Evolutionary conservation across 2,329 filamentous ascomycete species (phyloP).

Genomic region (Tricladium varicosporioides): DNA sequence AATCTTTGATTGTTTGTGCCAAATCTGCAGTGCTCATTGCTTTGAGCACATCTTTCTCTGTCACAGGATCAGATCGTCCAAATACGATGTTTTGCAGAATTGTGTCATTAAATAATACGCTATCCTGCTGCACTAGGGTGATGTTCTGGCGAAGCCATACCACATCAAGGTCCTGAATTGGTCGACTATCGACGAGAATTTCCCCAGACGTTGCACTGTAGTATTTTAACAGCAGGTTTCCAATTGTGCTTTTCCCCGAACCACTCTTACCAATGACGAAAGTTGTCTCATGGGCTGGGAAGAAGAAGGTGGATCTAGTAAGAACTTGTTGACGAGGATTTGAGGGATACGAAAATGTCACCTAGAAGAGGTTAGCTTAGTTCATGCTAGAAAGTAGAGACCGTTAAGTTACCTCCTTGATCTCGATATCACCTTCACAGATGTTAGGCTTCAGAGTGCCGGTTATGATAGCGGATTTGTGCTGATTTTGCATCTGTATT

Average conservation of each 20-base stretch:
- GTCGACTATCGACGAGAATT: conserved; percentile 65
- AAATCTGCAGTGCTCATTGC: conserved; percentile 69
- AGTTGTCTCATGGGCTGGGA: conserved; percentile 68
- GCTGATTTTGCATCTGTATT: conserved; percentile 30
- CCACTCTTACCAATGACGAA: conserved; percentile 86
- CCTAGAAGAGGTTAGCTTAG: conserved; percentile 43
- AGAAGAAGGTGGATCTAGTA: conserved; percentile 61
- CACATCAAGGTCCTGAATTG: conserved; percentile 60
- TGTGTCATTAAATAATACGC: conserved; percentile 77
- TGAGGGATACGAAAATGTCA: conserved; percentile 80
- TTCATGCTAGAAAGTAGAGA: too few species aligned
- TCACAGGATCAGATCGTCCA: conserved; percentile 55
- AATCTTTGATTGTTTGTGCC: conserved; percentile 59
- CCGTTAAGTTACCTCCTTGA: conserved; percentile 57
- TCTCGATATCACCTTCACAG: conserved; percentile 66
- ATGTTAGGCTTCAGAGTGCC: conserved; percentile 35
- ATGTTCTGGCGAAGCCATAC: conserved; percentile 76
- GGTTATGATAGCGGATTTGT: conserved; percentile 31
- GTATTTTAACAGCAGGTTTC: conserved; percentile 75
- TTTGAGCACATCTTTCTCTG: conserved; percentile 52
- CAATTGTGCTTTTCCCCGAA: conserved; percentile 87
- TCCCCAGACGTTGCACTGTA: conserved; percentile 66
- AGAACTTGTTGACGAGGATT: conserved; percentile 61
- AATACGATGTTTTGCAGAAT: conserved; percentile 77
- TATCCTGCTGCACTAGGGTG: conserved; percentile 79